Conservation (phyloP, 805 yeast species). For the Metschnikowia orientalis region DNA sequence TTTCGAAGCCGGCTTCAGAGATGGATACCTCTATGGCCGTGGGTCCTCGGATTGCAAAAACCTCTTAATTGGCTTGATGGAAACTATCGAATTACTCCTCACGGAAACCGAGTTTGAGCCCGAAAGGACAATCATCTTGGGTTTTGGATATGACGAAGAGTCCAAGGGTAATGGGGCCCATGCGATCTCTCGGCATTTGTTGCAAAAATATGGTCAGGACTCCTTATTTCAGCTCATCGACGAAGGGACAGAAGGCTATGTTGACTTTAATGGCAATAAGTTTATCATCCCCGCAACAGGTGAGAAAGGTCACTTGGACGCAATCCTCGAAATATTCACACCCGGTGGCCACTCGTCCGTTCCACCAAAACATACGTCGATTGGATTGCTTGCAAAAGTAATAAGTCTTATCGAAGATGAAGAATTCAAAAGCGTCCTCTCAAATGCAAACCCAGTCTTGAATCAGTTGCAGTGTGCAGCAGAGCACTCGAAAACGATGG, state of each 20-base stretch:
- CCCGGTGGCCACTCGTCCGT: conserved; percentile 52
- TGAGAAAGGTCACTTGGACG: conserved; percentile 46
- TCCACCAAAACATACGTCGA: conserved; percentile 47
- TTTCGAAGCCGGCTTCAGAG: conserved; percentile 57
- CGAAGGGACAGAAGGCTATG: conserved; percentile 28
- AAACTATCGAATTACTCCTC: conserved; percentile 32
- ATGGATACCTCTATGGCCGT: conserved; percentile 36
- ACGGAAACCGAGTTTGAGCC: conserved; percentile 34
- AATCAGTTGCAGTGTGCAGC: conserved; percentile 44
- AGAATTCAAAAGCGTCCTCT: conserved; percentile 35
- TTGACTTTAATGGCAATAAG: conserved; percentile 24
- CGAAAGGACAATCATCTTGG: conserved; percentile 40
- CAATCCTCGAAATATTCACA: conserved; percentile 37
- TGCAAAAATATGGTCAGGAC: conserved; percentile 36
- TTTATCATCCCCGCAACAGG: conserved; percentile 37
- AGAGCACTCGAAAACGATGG: conserved; percentile 36
- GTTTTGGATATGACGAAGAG: conserved; percentile 52
- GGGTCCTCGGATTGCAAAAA: conserved; percentile 40
- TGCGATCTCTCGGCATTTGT: conserved; percentile 32
- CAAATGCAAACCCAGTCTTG: conserved; percentile 42
- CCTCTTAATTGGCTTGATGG: conserved; percentile 40
- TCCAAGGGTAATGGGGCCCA: conserved; percentile 39
- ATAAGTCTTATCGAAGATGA: conserved; percentile 34
- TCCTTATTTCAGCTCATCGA: conserved; percentile 44
- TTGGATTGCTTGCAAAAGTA: conserved; percentile 44